Percentiles rank a stretch among this genome's conserved stretches.
These are phyloP conservation scores for Beauveria caledonica DNA, from an alignment of 2,329 filamentous ascomycete genomes.

Conservation along the genomic window DNA sequence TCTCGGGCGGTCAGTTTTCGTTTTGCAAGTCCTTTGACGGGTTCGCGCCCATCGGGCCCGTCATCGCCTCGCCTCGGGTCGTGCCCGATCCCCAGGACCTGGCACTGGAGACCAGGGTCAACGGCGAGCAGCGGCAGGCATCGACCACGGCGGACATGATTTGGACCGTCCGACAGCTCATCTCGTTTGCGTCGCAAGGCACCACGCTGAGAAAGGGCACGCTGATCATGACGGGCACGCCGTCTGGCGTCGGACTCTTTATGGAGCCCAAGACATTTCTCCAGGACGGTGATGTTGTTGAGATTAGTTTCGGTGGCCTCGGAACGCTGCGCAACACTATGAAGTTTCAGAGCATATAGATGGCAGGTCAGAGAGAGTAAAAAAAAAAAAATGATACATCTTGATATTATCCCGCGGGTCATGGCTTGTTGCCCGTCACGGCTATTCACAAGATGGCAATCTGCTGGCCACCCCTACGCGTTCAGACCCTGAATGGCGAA, in stretches of 20 bases:
- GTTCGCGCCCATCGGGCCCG: constrained; percentile 42
- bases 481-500: too few relatives aligned
- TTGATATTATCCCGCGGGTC: too few relatives aligned
- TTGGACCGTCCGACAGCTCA: constrained; percentile 31
- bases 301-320: constrained; percentile 14
- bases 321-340: background rate
- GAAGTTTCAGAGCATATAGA: background rate
- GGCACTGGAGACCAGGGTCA: constrained; percentile 26
- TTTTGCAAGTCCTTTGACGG: constrained; percentile 44
- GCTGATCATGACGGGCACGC: constrained; percentile 42
- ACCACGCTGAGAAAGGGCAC: constrained; percentile 37
- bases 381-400: too few relatives aligned
- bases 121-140: constrained; percentile 36
- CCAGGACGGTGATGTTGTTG: constrained; percentile 26
- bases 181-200: constrained; percentile 28
- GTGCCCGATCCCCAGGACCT: constrained; percentile 14
- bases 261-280: constrained; percentile 20
- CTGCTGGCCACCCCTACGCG: too few relatives aligned
- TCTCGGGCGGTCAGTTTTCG: constrained; percentile 34
- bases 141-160: constrained; percentile 38
- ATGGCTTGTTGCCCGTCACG: too few relatives aligned
- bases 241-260: constrained; percentile 29
- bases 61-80: constrained; percentile 19
- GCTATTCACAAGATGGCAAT: too few relatives aligned
- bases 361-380: background rate